Evolutionary conservation across 805 yeast species (phyloP).

Genomic region (Starmerella sirachaensis): DNA sequence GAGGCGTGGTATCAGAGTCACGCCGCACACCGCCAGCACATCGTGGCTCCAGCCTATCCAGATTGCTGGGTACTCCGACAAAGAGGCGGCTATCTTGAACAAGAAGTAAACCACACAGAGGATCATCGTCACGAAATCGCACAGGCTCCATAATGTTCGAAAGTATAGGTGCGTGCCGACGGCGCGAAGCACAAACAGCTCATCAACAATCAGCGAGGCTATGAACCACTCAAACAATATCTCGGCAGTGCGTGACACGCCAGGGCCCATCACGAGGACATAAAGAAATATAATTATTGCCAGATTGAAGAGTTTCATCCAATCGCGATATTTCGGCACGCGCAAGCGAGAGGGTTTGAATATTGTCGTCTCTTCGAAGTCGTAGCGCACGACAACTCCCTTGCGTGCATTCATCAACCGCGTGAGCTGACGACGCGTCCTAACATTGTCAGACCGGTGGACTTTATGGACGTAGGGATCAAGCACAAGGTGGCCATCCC

Average conservation of each 20-base stretch:
- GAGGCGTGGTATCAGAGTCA: slow-evolving; percentile 39
- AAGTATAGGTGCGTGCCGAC: slow-evolving; percentile 38
- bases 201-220: slow-evolving; percentile 39
- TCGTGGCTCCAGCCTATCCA: slow-evolving; percentile 21
- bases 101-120: slow-evolving; percentile 30
- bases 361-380: slow-evolving; percentile 28
- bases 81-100: slow-evolving; percentile 20
- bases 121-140: slow-evolving; percentile 35
- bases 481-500: slow-evolving; percentile 40
- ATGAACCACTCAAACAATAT: slow-evolving; percentile 36
- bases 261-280: slow-evolving; percentile 22
- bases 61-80: slow-evolving; percentile 3
- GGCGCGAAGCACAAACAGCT: slow-evolving; percentile 33
- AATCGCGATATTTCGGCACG: slow-evolving; percentile 31
- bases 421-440: slow-evolving; percentile 22
- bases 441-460: slow-evolving; percentile 24
- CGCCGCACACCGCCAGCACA: slow-evolving; percentile 32
- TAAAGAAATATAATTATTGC: slow-evolving; percentile 27
- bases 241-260: slow-evolving; percentile 24
- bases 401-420: slow-evolving; percentile 24
- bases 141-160: slow-evolving; percentile 42
- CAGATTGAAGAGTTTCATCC: slow-evolving; percentile 26
- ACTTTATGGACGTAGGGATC: slow-evolving; percentile 30
- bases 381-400: slow-evolving; percentile 29
- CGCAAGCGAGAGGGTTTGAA: slow-evolving; percentile 31